A percentile compares a stretch with the other conserved stretches of the same genome.
These are phyloP conservation scores for Arachis stenosperma DNA, from an alignment of 306 rosid genomes.

Conservation along the genomic window DNA sequence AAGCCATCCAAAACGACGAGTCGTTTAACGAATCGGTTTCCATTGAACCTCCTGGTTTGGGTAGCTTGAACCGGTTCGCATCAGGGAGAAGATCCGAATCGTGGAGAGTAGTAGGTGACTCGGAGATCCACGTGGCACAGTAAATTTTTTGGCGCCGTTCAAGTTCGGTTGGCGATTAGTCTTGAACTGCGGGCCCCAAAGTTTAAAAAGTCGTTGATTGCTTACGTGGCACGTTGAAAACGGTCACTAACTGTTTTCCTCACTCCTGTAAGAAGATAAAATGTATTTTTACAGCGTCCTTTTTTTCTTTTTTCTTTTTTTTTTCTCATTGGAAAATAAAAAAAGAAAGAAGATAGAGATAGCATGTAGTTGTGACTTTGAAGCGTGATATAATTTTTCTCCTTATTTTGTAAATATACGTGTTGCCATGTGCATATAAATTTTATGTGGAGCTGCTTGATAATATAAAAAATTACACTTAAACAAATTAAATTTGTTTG, in stretches of 20 bases:
- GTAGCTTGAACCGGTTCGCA: constrained; percentile 65
- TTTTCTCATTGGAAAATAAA: background rate
- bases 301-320: background rate
- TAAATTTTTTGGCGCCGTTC: background rate
- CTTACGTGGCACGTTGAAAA: constrained; percentile 67
- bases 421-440: too few relatives aligned
- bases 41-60: constrained; percentile 66
- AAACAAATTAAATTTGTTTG: too few relatives aligned
- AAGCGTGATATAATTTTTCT: constrained; percentile 26
- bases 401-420: too few relatives aligned
- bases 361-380: constrained; percentile 6
- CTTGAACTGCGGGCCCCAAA: constrained; percentile 4
- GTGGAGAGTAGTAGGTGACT: constrained; percentile 51
- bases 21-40: constrained; percentile 51
- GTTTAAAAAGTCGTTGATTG: constrained; percentile 35
- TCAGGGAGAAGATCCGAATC: constrained; percentile 83
- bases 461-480: too few relatives aligned
- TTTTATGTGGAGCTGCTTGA: too few relatives aligned
- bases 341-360: background rate
- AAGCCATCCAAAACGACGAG: constrained; percentile 31
- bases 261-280: constrained; percentile 33
- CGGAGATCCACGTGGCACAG: constrained; percentile 41
- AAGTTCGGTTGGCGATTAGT: constrained; percentile 2
- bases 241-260: constrained; percentile 44
- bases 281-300: background rate